These are phyloP conservation scores for Botryotinia narcissicola DNA, from an alignment of 2,329 filamentous ascomycete genomes.

Conservation along the genomic window DNA sequence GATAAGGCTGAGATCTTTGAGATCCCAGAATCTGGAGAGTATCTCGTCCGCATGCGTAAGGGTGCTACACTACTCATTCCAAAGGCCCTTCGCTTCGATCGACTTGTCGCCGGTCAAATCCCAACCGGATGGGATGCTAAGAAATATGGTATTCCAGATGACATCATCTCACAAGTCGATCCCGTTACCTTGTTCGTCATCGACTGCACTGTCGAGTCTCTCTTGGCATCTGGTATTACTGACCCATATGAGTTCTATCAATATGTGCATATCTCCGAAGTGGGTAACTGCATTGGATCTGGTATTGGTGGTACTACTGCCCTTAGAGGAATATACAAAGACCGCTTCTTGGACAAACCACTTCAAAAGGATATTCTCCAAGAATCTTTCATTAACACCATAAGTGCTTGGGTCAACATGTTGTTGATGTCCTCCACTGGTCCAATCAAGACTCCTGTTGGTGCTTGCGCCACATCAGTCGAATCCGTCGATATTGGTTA, in stretches of 20 bases:
- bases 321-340: constrained; percentile 96
- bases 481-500: constrained; percentile 98
- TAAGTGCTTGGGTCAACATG: constrained; percentile 99
- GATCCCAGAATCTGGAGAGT: constrained; percentile 89
- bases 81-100: constrained; percentile 95
- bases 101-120: constrained; percentile 94
- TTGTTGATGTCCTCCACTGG: constrained; percentile 93
- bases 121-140: constrained; percentile 97
- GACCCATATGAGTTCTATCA: constrained; percentile 99
- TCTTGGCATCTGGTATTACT: constrained; percentile 90
- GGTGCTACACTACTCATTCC: constrained; percentile 92
- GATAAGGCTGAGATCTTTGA: constrained; percentile 98
- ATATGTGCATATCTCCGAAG: constrained; percentile 96
- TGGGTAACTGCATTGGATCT: constrained; percentile 97
- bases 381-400: constrained; percentile 99
- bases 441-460: constrained; percentile 97
- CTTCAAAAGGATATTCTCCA: constrained; percentile 98
- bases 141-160: constrained; percentile 92
- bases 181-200: constrained; percentile 94
- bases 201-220: constrained; percentile 86
- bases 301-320: constrained; percentile 95
- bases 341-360: constrained; percentile 93
- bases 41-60: constrained; percentile 91
- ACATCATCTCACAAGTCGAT: constrained; percentile 97
- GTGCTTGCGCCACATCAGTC: constrained; percentile 94